These are phyloP conservation scores for Phanerodontia chrysosporium DNA, from an alignment of 768 basidiomycete genomes.

Conservation along the genomic window DNA sequence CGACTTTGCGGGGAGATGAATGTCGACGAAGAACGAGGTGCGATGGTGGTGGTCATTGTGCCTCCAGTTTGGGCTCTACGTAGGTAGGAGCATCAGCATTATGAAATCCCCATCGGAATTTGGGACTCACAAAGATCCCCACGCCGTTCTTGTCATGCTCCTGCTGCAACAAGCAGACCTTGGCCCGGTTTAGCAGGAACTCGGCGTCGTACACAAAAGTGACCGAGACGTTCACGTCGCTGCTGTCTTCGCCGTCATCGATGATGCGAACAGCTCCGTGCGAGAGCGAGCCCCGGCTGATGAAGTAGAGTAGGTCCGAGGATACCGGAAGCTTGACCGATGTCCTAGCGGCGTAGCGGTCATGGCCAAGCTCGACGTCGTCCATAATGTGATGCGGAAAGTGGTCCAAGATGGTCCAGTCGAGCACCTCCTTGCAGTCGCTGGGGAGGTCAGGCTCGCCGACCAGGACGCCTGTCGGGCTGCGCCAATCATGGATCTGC, in stretches of 20 bases:
- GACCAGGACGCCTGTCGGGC: not conserved
- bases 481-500: not conserved
- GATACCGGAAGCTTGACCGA: conserved; percentile 19
- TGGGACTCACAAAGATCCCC: conserved; percentile 33
- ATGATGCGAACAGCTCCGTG: conserved; percentile 27
- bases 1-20: conserved; percentile 25
- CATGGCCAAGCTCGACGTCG: not conserved
- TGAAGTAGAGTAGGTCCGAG: conserved; percentile 33
- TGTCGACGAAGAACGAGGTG: conserved; percentile 25
- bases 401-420: not conserved
- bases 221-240: conserved; percentile 28
- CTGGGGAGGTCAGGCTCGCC: not conserved
- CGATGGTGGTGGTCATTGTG: conserved; percentile 1
- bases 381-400: not conserved
- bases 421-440: conserved; percentile 3
- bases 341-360: not conserved
- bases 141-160: conserved; percentile 28
- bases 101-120: not conserved
- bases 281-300: conserved; percentile 29
- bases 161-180: conserved; percentile 29
- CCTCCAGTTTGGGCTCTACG: conserved; percentile 12
- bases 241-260: conserved; percentile 5
- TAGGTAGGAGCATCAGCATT: not conserved
- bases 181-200: conserved; percentile 23
- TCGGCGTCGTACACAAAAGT: conserved; percentile 24